These are phyloP conservation scores for Dendrobium catenatum DNA, from an alignment of 106 monocot genomes.

Conservation along the genomic window DNA sequence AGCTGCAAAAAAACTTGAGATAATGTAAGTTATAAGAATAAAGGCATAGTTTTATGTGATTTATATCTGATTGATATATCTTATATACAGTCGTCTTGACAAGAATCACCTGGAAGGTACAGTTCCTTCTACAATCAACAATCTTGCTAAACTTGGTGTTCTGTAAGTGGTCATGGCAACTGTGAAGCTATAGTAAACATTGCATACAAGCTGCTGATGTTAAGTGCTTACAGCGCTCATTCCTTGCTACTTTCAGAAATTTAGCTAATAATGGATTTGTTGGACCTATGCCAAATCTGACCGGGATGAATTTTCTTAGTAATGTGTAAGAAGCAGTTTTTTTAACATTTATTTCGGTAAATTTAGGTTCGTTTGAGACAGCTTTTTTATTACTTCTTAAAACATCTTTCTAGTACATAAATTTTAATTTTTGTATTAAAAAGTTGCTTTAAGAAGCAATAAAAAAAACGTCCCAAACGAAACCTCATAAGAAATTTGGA, in stretches of 20 bases:
- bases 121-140: slow-evolving; percentile 21
- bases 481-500: neutral
- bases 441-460: too few species aligned
- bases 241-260: slow-evolving; percentile 7
- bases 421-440: too few species aligned
- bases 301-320: slow-evolving; percentile 29
- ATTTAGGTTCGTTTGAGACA: neutral
- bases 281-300: slow-evolving; percentile 24
- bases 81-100: slow-evolving; percentile 14
- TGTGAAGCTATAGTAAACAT: neutral
- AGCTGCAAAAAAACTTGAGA: neutral
- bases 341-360: slow-evolving; percentile 12
- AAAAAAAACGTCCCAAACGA: too few species aligned
- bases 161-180: slow-evolving; percentile 12
- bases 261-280: slow-evolving; percentile 15
- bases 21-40: neutral
- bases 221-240: neutral
- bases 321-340: slow-evolving; percentile 20
- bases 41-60: neutral
- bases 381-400: too few species aligned
- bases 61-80: neutral
- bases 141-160: slow-evolving; percentile 11
- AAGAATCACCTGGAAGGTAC: slow-evolving; percentile 4
- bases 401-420: too few species aligned
- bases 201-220: neutral